phyloP scores from a whole-genome alignment of 306 rosid species.

The Vigna angularis region DNA sequence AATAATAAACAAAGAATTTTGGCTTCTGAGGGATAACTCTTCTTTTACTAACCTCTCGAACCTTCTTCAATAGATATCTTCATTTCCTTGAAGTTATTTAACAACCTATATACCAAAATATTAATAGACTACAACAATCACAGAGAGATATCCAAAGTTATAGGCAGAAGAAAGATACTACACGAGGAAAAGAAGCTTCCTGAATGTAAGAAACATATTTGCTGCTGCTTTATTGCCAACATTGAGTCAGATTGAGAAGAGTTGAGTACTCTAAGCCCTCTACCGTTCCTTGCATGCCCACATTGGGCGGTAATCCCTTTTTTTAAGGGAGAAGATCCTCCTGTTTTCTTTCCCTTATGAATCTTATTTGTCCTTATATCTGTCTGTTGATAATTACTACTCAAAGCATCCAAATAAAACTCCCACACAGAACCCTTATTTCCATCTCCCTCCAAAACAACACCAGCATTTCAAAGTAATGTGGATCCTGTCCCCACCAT shows the following conservation, averaged over 20 bases:
- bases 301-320: constrained; percentile 72
- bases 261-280: constrained; percentile 77
- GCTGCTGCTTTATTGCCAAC: constrained; percentile 79
- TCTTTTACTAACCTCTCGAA: too few relatives aligned
- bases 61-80: too few relatives aligned
- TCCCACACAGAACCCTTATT: constrained; percentile 51
- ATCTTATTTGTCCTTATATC: constrained; percentile 88
- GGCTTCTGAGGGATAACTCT: too few relatives aligned
- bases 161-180: background rate
- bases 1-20: too few relatives aligned
- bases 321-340: constrained; percentile 56
- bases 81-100: background rate
- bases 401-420: constrained; percentile 77
- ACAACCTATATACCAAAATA: background rate
- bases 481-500: constrained; percentile 79
- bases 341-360: constrained; percentile 76
- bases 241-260: constrained; percentile 80
- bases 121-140: too few relatives aligned
- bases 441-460: constrained; percentile 84
- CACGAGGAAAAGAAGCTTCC: constrained; percentile 49
- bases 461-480: constrained; percentile 81
- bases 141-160: background rate
- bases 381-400: constrained; percentile 80
- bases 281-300: constrained; percentile 67
- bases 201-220: constrained; percentile 74